Conservation (phyloP, 1,284 basidiomycete species). For the Coniferiporia weirii region DNA sequence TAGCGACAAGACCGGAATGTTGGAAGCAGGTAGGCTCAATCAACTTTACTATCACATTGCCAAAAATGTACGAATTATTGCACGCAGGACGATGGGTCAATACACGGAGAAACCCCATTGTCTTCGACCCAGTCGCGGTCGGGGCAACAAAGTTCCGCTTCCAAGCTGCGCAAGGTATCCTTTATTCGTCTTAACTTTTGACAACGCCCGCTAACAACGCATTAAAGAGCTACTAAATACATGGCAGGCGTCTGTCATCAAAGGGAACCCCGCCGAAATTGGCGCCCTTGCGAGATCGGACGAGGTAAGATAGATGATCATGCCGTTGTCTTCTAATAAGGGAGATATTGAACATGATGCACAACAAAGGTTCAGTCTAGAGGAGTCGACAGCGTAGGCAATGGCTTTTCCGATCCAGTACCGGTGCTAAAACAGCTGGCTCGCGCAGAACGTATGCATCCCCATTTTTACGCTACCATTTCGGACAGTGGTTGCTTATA, state of each 20-base stretch:
- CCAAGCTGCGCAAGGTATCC: slow-evolving; percentile 46
- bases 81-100: slow-evolving; percentile 60
- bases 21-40: slow-evolving; percentile 56
- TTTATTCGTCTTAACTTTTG: slow-evolving; percentile 1
- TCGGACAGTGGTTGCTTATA: neutral
- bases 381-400: slow-evolving; percentile 85
- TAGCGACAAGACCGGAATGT: slow-evolving; percentile 71
- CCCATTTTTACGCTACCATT: slow-evolving; percentile 1
- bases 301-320: slow-evolving; percentile 46
- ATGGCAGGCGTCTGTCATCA: slow-evolving; percentile 90
- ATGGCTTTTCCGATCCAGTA: slow-evolving; percentile 72
- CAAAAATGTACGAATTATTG: neutral
- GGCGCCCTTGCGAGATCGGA: slow-evolving; percentile 67
- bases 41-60: neutral
- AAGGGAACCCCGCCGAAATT: slow-evolving; percentile 93
- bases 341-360: slow-evolving; percentile 3
- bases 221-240: slow-evolving; percentile 65
- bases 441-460: slow-evolving; percentile 61
- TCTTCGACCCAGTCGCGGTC: slow-evolving; percentile 93
- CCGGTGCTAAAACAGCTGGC: slow-evolving; percentile 70
- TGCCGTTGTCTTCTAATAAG: neutral
- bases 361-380: slow-evolving; percentile 58
- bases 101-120: slow-evolving; percentile 67
- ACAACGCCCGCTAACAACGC: neutral
- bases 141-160: slow-evolving; percentile 79